These are phyloP conservation scores for Sutorius eximius DNA, from an alignment of 1,284 basidiomycete species.

Conservation along the genomic window DNA sequence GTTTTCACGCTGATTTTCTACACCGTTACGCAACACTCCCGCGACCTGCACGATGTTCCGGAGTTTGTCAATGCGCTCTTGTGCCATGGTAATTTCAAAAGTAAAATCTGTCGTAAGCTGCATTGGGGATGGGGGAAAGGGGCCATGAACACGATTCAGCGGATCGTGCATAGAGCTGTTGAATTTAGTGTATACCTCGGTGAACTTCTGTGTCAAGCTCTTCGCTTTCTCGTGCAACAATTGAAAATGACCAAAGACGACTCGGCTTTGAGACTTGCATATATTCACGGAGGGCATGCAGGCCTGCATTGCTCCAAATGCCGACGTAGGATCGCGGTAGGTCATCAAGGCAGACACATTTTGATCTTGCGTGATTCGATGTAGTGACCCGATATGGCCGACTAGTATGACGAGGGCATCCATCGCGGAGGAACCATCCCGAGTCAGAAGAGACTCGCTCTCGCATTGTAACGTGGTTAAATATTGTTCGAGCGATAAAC, in stretches of 20 bases:
- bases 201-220: conserved; percentile 7
- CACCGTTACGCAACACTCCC: not conserved
- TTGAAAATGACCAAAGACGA: conserved; percentile 7
- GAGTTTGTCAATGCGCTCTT: conserved; percentile 4
- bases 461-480: not conserved
- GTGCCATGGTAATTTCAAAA: conserved; percentile 6
- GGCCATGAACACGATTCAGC: not conserved
- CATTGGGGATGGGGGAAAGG: not conserved
- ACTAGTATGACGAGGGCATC: conserved; percentile 15
- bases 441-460: not conserved
- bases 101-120: conserved; percentile 15
- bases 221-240: conserved; percentile 10
- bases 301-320: not conserved
- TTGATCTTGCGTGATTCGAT: not conserved
- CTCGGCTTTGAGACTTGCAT: conserved; percentile 12
- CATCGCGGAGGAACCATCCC: conserved; percentile 9
- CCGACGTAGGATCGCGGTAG: conserved; percentile 1
- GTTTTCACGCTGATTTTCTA: conserved; percentile 4
- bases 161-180: not conserved
- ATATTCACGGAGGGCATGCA: conserved; percentile 3
- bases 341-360: not conserved
- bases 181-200: conserved; percentile 6
- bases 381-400: conserved; percentile 9
- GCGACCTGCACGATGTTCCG: not conserved
- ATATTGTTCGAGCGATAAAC: not conserved